These are phyloP conservation scores for Aspergillus tubingensis DNA, from an alignment of 2,329 filamentous ascomycete species.

Conservation along the genomic window DNA sequence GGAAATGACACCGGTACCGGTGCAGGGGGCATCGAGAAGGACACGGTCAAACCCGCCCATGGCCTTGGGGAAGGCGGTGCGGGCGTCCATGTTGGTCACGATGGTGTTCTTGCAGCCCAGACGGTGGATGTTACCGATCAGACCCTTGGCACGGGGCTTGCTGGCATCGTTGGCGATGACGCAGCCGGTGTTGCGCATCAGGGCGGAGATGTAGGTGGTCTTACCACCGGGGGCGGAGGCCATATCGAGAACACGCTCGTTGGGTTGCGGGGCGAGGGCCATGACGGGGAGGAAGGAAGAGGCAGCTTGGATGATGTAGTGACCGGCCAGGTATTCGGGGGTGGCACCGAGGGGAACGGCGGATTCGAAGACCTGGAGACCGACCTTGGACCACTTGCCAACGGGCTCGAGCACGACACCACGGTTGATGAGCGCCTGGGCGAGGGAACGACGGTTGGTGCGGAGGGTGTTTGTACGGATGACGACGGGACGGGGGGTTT, in stretches of 20 bases:
- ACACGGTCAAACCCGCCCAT: constrained; percentile 96
- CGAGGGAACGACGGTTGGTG: constrained; percentile 74
- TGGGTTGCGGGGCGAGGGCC: constrained; percentile 90
- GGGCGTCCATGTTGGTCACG: constrained; percentile 92
- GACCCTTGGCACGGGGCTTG: constrained; percentile 89
- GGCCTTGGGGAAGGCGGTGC: constrained; percentile 82
- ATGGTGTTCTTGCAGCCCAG: constrained; percentile 91
- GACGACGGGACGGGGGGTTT: constrained; percentile 87
- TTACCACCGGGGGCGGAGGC: constrained; percentile 94
- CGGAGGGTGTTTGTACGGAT: constrained; percentile 96
- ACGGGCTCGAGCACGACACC: constrained; percentile 95
- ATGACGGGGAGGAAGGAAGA: constrained; percentile 97
- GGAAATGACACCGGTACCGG: constrained; percentile 93
- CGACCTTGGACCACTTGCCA: constrained; percentile 98
- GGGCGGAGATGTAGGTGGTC: constrained; percentile 90
- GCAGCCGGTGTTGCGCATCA: constrained; percentile 96
- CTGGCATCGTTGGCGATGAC: constrained; percentile 97
- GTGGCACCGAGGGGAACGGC: constrained; percentile 87
- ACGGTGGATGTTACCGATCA: constrained; percentile 97
- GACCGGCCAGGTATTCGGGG: constrained; percentile 93
- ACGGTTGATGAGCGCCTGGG: constrained; percentile 90
- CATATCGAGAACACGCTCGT: constrained; percentile 92
- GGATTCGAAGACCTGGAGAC: constrained; percentile 92
- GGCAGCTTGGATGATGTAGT: constrained; percentile 97
- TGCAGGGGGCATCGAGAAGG: constrained; percentile 91